phyloP scores from a whole-genome alignment of 768 basidiomycete species.

The Bullera alba region DNA sequence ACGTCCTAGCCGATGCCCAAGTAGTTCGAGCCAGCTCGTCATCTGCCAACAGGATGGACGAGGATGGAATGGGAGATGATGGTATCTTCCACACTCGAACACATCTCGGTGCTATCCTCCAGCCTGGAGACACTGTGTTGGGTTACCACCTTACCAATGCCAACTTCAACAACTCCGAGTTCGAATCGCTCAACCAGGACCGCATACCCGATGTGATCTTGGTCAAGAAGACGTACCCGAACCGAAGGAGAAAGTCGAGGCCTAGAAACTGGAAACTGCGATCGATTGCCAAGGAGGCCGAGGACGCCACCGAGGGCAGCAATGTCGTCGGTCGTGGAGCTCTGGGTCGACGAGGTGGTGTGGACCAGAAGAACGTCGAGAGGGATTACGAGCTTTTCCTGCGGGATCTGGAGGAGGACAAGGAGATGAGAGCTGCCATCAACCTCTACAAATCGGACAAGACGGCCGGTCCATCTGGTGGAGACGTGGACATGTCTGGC shows the following conservation, averaged over 20 bases:
- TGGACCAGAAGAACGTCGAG: conserved; percentile 87
- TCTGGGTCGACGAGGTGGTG: conserved; percentile 81
- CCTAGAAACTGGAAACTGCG: conserved; percentile 78
- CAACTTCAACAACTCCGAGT: conserved; percentile 90
- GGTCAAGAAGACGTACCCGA: conserved; percentile 91
- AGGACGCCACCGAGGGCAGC: conserved; percentile 57
- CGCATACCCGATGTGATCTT: conserved; percentile 86
- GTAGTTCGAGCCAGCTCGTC: conserved; percentile 71
- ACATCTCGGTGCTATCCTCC: conserved; percentile 84
- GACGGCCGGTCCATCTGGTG: conserved; percentile 18
- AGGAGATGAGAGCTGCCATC: conserved; percentile 75
- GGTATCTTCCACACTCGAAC: conserved; percentile 94
- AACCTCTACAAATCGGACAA: conserved; percentile 70
- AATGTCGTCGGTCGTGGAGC: conserved; percentile 58
- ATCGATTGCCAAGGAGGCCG: conserved; percentile 86
- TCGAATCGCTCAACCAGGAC: conserved; percentile 56
- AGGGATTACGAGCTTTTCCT: conserved; percentile 96
- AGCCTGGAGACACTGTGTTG: conserved; percentile 87
- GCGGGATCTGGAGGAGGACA: conserved; percentile 88
- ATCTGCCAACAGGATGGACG: conserved; percentile 54
- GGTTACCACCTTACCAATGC: conserved; percentile 82
- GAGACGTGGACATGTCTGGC: conserved; percentile 39
- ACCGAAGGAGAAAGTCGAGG: conserved; percentile 81
- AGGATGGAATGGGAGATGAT: conserved; percentile 56
- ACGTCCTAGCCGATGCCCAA: conserved; percentile 79